Conservation (phyloP, 352 stramenopile genomes). For the Phytopythium kandeliae region DNA sequence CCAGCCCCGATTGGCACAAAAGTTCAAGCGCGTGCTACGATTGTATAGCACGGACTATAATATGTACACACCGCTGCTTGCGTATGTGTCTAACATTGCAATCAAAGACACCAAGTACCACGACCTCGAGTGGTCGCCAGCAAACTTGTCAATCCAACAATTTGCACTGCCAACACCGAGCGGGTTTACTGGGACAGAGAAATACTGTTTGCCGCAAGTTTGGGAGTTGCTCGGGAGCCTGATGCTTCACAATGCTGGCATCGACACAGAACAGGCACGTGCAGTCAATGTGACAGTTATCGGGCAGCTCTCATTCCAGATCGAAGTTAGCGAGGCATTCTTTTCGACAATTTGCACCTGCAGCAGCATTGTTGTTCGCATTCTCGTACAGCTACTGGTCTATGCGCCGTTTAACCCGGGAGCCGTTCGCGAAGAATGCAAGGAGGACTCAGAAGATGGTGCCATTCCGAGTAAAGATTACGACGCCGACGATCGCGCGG, state of each 20-base stretch:
- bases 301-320: slow-evolving; percentile 38
- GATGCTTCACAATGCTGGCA: slow-evolving; percentile 36
- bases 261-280: slow-evolving; percentile 15
- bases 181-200: slow-evolving; percentile 11
- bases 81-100: slow-evolving; percentile 52
- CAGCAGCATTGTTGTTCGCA: slow-evolving; percentile 34
- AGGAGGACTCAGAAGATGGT: background rate
- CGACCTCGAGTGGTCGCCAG: slow-evolving; percentile 18
- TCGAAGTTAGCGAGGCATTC: slow-evolving; percentile 41
- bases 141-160: slow-evolving; percentile 12
- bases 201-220: slow-evolving; percentile 35
- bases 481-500: no score
- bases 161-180: slow-evolving; percentile 24
- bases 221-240: slow-evolving; percentile 64
- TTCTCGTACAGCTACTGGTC: slow-evolving; percentile 35
- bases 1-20: slow-evolving; percentile 15
- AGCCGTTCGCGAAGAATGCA: background rate
- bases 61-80: slow-evolving; percentile 54
- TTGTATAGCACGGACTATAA: slow-evolving; percentile 39
- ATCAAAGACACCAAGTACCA: slow-evolving; percentile 55
- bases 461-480: no score
- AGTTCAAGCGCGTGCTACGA: slow-evolving; percentile 39
- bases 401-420: background rate
- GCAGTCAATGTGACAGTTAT: slow-evolving; percentile 38
- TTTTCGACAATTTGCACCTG: slow-evolving; percentile 48